A percentile compares a stretch with the other conserved stretches of the same genome.
Evolutionary conservation across 225 moss, liverwort and hornwort genomes (phyloP).

Genomic region (Lunularia cruciata): DNA sequence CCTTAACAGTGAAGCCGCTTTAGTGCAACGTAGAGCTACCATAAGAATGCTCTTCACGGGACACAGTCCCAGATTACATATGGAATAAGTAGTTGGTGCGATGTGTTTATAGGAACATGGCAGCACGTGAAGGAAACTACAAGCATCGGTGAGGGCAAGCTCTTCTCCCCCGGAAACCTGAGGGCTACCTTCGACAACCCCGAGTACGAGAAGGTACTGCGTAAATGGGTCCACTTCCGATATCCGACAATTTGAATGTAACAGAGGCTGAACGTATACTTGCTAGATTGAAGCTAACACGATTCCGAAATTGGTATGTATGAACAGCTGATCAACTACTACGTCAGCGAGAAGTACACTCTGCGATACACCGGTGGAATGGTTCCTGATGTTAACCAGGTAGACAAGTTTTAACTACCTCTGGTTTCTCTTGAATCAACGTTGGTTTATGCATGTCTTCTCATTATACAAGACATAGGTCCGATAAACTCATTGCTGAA

Average conservation of each 20-base stretch:
- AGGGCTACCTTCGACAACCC: conserved; percentile 96
- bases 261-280: background rate
- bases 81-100: no score
- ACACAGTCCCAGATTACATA: no score
- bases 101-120: conserved; percentile 63
- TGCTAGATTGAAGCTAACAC: no score
- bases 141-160: conserved; percentile 83
- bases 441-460: background rate
- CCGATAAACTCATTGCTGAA: no score
- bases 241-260: no score
- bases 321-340: conserved; percentile 81
- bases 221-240: background rate
- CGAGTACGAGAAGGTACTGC: conserved; percentile 83
- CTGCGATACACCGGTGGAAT: conserved; percentile 96
- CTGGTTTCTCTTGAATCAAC: background rate
- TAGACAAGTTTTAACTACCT: conserved; percentile 11
- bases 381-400: conserved; percentile 93
- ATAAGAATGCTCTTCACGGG: no score
- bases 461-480: no score
- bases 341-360: conserved; percentile 95
- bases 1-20: no score
- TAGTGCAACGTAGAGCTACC: no score
- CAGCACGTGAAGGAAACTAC: conserved; percentile 94
- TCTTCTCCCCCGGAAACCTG: conserved; percentile 96
- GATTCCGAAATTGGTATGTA: background rate